phyloP scores from a whole-genome alignment of 768 basidiomycete genomes.

The Macrolepiota dolichaula region DNA sequence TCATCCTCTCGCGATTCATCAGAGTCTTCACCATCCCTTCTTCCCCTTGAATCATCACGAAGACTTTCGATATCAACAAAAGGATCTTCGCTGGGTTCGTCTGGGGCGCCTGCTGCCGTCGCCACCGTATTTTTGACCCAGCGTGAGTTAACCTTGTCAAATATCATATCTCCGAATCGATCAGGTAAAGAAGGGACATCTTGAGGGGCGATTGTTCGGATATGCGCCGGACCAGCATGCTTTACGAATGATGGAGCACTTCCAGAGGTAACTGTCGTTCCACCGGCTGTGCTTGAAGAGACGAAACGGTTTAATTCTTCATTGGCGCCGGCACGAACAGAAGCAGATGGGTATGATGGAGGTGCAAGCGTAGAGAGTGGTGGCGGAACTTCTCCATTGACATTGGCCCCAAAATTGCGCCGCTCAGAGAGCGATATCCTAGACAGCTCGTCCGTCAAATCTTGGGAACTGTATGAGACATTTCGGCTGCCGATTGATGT shows the following conservation, averaged over 20 bases:
- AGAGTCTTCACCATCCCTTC: conserved; percentile 17
- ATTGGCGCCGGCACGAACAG: conserved; percentile 48
- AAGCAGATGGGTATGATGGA: conserved; percentile 49
- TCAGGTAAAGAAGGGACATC: conserved; percentile 78
- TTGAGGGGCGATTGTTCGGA: conserved; percentile 75
- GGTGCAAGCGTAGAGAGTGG: conserved; percentile 25
- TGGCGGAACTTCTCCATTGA: conserved; percentile 14
- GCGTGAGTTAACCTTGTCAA: conserved; percentile 77
- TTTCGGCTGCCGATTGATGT: conserved; percentile 18
- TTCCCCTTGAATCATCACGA: conserved; percentile 53
- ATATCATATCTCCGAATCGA: conserved; percentile 83
- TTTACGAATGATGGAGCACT: conserved; percentile 84
- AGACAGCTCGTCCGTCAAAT: conserved; percentile 22
- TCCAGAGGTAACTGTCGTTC: conserved; percentile 67
- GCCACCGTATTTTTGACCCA: conserved; percentile 70
- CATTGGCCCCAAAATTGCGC: conserved; percentile 15
- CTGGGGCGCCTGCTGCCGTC: conserved; percentile 23
- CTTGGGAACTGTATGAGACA: neutral
- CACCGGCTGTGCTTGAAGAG: conserved; percentile 81
- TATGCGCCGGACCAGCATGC: conserved; percentile 74
- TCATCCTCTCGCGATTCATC: conserved; percentile 10
- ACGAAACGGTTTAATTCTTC: conserved; percentile 87
- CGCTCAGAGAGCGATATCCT: conserved; percentile 23
- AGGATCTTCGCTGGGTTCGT: conserved; percentile 75
- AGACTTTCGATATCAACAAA: conserved; percentile 91